Conservation (phyloP, 108 stramenopile species). For the Cyclotella cryptica region DNA sequence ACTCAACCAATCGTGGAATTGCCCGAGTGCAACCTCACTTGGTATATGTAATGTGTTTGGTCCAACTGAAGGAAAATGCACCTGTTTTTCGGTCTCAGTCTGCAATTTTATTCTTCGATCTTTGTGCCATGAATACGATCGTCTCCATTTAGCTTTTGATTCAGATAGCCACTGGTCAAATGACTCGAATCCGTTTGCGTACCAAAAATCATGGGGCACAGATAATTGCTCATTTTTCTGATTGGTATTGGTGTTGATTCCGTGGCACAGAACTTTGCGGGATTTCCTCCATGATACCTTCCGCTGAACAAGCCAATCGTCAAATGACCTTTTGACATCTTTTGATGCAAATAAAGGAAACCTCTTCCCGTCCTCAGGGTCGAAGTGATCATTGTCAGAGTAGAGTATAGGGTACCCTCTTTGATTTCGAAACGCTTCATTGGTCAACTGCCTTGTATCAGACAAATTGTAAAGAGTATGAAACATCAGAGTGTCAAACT, state of each 20-base stretch:
- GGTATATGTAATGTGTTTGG: not conserved
- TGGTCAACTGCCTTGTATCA: constrained; percentile 30
- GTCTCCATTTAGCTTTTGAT: constrained; percentile 60
- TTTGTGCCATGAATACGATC: constrained; percentile 69
- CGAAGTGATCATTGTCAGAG: constrained; percentile 55
- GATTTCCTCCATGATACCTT: constrained; percentile 60
- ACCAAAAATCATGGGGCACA: constrained; percentile 74
- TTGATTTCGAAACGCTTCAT: constrained; percentile 27
- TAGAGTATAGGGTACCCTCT: constrained; percentile 48
- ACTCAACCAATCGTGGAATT: constrained; percentile 69
- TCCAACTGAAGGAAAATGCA: constrained; percentile 44
- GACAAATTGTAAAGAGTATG: not conserved
- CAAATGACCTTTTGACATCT: constrained; percentile 38
- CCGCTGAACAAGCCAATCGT: constrained; percentile 55
- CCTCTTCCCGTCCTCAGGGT: constrained; percentile 57
- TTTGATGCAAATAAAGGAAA: constrained; percentile 22
- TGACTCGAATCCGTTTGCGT: constrained; percentile 57
- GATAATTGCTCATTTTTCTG: constrained; percentile 1
- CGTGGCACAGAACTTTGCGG: not conserved
- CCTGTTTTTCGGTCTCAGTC: constrained; percentile 68
- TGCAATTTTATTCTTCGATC: constrained; percentile 60
- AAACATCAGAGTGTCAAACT: not conserved
- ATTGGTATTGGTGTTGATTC: not conserved
- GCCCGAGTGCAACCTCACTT: not conserved
- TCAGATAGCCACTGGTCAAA: constrained; percentile 66